Base-by-base conservation (phyloP, 805 yeast species). In the Yamadazyma tumulicola region DNA sequence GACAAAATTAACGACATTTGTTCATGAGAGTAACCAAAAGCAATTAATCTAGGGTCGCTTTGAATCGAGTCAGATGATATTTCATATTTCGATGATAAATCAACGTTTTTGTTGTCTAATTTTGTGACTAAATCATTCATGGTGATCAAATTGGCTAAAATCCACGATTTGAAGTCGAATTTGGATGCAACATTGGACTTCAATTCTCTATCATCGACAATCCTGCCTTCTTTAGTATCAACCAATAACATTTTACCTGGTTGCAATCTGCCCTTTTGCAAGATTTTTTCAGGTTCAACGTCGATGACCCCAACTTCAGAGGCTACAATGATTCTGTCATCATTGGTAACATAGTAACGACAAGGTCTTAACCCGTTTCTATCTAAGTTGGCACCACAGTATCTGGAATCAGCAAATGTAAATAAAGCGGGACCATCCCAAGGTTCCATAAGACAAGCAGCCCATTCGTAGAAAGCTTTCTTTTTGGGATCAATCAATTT, bases 391-490 rank as follows among this genome's bases (percentile, higher is more conserved):
- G 98, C 98, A 71, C 98, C 98, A 67, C 96, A 87, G 74, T 86
- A 91, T 51, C 97, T 77, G 49, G 96, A 97, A 62, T 91, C 97
- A 23, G 97, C 91, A 61, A 91, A 93, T 19, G 95, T 88, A 69
- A 91, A 85, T 48, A 93, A 69, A 22, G 97, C 97, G 13, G 98
- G 98, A 46, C 98, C 98, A 66, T 91, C 98, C 98, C 98, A 91
- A 6, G 97, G 97, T 68, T 91, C 98, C 96, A 93, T 93, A 46
- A 91, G 67, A 66, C 97, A 88, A 9, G 97, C 96, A 31, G 97
- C 97, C 97, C 97, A 91, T 61, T 93, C 97, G 67, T 91, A 91
- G 64, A 94, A 91, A 1, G 97, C 97, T 51, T 75, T 79, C 67
- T 89, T 85, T 60, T 84, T 81, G 37, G 95, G 86, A 59, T 91